Evolutionary conservation across 1,284 basidiomycete genomes (phyloP).

Genomic region (Cryptococcus sp.): DNA sequence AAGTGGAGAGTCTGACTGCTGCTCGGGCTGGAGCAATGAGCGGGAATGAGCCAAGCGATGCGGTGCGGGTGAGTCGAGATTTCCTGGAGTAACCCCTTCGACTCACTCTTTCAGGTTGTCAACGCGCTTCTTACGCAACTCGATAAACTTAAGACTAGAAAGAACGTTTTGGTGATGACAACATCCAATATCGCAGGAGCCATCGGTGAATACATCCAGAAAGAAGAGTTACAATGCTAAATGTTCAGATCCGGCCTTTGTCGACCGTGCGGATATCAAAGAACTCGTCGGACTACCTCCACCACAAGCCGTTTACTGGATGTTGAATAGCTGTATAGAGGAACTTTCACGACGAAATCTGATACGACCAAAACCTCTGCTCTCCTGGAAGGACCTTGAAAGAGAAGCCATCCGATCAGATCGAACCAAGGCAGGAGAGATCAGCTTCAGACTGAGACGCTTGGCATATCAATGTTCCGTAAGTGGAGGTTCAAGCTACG

Average conservation of each 20-base stretch:
- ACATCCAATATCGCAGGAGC: conserved; percentile 93
- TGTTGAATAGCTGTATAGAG: conserved; percentile 73
- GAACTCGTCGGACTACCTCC: conserved; percentile 91
- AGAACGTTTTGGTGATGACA: conserved; percentile 93
- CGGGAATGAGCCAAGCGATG: conserved; percentile 91
- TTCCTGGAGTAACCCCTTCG: neutral
- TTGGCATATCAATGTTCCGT: conserved; percentile 72
- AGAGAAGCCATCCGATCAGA: neutral
- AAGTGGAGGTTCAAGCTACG: conserved; percentile 24
- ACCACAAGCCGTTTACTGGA: conserved; percentile 86
- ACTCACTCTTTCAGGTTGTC: conserved; percentile 65
- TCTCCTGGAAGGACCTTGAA: conserved; percentile 9
- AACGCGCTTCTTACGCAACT: conserved; percentile 96
- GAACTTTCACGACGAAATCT: conserved; percentile 76
- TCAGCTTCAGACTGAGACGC: conserved; percentile 52
- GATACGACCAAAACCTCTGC: conserved; percentile 46
- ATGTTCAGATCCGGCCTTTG: conserved; percentile 76
- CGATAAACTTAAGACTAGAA: conserved; percentile 86
- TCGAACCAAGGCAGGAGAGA: neutral
- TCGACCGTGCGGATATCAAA: conserved; percentile 94
- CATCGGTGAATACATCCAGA: conserved; percentile 60
- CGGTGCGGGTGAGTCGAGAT: conserved; percentile 65
- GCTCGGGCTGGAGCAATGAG: conserved; percentile 89
- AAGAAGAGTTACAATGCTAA: conserved; percentile 14
- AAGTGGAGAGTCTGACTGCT: conserved; percentile 92